Base-by-base conservation (phyloP, 345 rosid genomes). In the Triadica sebifera region DNA sequence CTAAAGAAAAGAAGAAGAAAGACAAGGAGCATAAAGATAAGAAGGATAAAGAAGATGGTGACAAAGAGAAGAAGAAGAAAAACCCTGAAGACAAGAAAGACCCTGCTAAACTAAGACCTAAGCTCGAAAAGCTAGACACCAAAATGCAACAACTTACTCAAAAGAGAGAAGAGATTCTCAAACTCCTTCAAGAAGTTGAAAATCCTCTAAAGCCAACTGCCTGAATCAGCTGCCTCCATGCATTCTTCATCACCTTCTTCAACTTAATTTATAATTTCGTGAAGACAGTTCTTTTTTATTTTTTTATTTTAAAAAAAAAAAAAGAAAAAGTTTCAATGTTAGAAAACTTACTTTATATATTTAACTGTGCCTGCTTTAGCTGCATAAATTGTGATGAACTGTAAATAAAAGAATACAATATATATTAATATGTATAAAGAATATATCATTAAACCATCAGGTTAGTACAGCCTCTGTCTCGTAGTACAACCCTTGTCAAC, bases 1-100 rank as follows among this genome's bases (percentile, higher is more conserved):
- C 12, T 17, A 77, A 75, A 6, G 76, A 76, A 65, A 76, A 80
- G 61, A 82, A 85, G 84, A 78, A 69, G 82, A 81, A 71, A 52
- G 76, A 75, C 49, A 74, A 79, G 37, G 77, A 78, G 9, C 6
- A 72, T 71, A 72, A 77, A 75, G 76, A 77, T 74, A 78, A 85
- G 74, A 81, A 85, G 80, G 74, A 76, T 66, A 75, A 82, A 71
- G 82, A 83, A 75, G 86, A 79, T 77, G 76, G 75, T 80, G 79
- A 65, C 73, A 81, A 89, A 63, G 83, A 69, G 79, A 83, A 88
- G 81, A 85, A 84, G 84, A 83, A 85, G 59, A 85, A 82, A 82
- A 84, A 88, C 77, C 89, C 93, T 57, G 94, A 88, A 84, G 94
- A 89, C 65, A 89, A 89, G 70, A 88, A 83, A 20, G 90, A 86